phyloP scores from a whole-genome alignment of 805 yeast genomes.

The Saturnispora halmiae region DNA sequence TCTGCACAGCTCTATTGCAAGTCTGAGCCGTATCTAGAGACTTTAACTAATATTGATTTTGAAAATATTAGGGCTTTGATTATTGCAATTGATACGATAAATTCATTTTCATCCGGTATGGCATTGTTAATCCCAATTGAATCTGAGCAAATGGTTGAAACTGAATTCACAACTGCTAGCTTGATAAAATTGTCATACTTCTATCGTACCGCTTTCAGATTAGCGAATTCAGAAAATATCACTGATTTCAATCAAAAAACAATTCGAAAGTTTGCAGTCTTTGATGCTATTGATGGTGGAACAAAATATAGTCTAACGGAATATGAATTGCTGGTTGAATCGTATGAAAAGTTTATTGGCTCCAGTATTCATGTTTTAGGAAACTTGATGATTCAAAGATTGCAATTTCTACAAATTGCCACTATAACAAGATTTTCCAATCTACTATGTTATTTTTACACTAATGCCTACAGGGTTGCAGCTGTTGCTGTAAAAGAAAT shows the following conservation, averaged over 20 bases:
- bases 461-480: conserved; percentile 12
- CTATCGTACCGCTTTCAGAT: conserved; percentile 12
- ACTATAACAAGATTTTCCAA: conserved; percentile 13
- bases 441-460: conserved; percentile 19
- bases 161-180: conserved; percentile 4
- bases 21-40: conserved; percentile 7
- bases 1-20: neutral
- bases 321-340: conserved; percentile 17
- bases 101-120: conserved; percentile 19
- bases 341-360: conserved; percentile 13
- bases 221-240: conserved; percentile 3
- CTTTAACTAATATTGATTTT: conserved; percentile 17
- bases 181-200: conserved; percentile 8
- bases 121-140: conserved; percentile 15
- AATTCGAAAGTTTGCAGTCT: neutral
- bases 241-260: neutral
- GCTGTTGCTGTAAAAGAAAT: conserved; percentile 4
- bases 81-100: conserved; percentile 19
- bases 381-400: conserved; percentile 4
- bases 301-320: conserved; percentile 9
- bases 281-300: neutral
- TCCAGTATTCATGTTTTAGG: conserved; percentile 6
- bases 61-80: conserved; percentile 15
- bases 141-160: conserved; percentile 10
- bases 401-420: conserved; percentile 1